Percentiles rank a stretch among this genome's conserved stretches.
These are phyloP conservation scores for Linnemannia zychae DNA, from an alignment of 192 early-diverging fungal genomes.

Conservation along the genomic window DNA sequence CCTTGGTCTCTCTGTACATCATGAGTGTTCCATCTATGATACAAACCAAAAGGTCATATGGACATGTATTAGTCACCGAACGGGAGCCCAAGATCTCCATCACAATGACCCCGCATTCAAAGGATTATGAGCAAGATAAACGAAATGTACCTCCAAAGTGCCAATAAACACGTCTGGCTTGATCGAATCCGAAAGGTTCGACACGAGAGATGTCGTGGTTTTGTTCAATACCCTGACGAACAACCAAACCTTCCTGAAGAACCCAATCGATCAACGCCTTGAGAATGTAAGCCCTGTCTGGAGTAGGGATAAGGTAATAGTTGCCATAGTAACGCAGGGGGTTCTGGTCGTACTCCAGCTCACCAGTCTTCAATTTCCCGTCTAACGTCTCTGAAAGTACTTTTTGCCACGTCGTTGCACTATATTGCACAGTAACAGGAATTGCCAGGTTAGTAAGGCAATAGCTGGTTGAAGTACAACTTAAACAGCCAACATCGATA, in stretches of 20 bases:
- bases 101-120: not conserved
- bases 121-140: not conserved
- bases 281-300: constrained; percentile 37
- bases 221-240: constrained; percentile 41
- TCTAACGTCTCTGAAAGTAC: constrained; percentile 44
- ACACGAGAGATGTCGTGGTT: constrained; percentile 22
- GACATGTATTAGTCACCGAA: not conserved
- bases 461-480: not conserved
- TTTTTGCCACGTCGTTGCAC: constrained; percentile 40
- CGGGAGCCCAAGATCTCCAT: not conserved
- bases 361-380: constrained; percentile 30
- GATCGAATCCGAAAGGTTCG: constrained; percentile 35
- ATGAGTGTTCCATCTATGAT: constrained; percentile 33
- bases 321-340: constrained; percentile 27
- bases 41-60: not conserved
- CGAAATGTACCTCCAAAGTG: constrained; percentile 51
- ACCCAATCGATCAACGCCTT: constrained; percentile 49
- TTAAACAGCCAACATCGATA: not conserved
- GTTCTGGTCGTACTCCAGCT: constrained; percentile 40
- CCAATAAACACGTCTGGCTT: constrained; percentile 41
- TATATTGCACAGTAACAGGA: not conserved
- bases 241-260: constrained; percentile 28
- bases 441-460: not conserved
- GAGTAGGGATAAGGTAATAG: constrained; percentile 31
- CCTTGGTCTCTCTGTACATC: constrained; percentile 41